Conservation (phyloP, 176 grass and related monocot genomes). For the Aegilops speltoides region DNA sequence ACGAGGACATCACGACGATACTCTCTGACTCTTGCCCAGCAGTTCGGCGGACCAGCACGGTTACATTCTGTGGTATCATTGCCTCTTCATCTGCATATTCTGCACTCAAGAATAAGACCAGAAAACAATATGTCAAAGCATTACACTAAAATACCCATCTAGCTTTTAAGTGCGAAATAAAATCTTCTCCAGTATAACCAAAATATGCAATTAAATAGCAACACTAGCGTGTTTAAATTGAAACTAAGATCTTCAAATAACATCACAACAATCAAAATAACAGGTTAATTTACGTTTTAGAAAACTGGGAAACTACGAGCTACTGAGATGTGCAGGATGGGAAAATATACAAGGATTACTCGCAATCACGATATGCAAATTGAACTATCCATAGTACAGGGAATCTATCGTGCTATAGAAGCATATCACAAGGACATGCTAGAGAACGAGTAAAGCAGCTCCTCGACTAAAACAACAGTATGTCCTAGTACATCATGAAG, state of each 20-base stretch:
- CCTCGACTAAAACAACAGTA: neutral
- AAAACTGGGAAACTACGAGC: neutral
- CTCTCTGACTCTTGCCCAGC: slow-evolving; percentile 34
- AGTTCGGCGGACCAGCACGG: slow-evolving; percentile 48
- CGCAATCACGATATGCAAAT: neutral
- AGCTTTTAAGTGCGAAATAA: neutral
- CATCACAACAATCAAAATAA: neutral
- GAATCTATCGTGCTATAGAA: neutral
- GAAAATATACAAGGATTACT: neutral
- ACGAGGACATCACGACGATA: slow-evolving; percentile 26
- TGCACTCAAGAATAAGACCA: slow-evolving; percentile 43
- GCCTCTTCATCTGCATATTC: slow-evolving; percentile 59
- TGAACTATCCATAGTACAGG: neutral
- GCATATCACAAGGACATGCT: neutral
- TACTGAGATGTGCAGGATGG: neutral
- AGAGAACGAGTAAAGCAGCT: neutral
- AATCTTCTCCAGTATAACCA: neutral
- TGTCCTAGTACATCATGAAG: neutral
- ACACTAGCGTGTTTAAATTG: neutral
- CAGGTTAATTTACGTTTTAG: neutral
- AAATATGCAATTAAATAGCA: slow-evolving; percentile 12
- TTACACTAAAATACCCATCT: neutral
- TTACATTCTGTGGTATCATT: slow-evolving; percentile 44
- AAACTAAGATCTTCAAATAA: neutral
- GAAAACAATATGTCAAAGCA: slow-evolving; percentile 36